Percentiles rank a stretch among this genome's conserved stretches.
phyloP scores from a whole-genome alignment of 2,329 filamentous ascomycete genomes.

The Westerdykella ornata region DNA sequence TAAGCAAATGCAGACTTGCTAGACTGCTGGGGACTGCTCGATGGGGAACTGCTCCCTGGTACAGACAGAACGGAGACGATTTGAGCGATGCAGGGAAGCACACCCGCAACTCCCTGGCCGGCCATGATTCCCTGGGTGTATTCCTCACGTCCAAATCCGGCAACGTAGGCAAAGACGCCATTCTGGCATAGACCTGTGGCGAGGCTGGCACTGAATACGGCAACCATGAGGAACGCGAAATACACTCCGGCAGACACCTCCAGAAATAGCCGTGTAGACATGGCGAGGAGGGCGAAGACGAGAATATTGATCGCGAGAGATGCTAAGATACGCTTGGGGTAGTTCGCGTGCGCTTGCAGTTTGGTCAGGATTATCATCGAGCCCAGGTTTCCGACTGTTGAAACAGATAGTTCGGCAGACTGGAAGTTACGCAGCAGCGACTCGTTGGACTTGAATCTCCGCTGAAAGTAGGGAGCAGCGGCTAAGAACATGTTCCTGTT shows the following conservation, averaged over 20 bases:
- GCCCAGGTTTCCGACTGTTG: constrained; percentile 72
- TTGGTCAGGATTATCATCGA: constrained; percentile 72
- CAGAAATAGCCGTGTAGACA: constrained; percentile 67
- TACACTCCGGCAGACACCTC: constrained; percentile 59
- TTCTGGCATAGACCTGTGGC: constrained; percentile 87
- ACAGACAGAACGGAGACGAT: constrained; percentile 73
- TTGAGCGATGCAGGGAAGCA: constrained; percentile 80
- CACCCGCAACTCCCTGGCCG: constrained; percentile 85
- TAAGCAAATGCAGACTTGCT: constrained; percentile 77
- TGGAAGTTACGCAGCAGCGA: constrained; percentile 80
- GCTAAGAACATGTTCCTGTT: constrained; percentile 96
- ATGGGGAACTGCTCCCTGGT: constrained; percentile 32
- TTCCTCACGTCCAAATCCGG: constrained; percentile 74
- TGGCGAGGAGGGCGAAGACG: constrained; percentile 69
- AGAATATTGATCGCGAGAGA: constrained; percentile 71
- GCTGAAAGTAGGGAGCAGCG: constrained; percentile 85
- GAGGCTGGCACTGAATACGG: constrained; percentile 72
- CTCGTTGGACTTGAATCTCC: constrained; percentile 63
- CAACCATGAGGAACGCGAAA: constrained; percentile 72
- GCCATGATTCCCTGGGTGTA: constrained; percentile 97
- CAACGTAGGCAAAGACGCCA: constrained; percentile 85
- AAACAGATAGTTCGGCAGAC: constrained; percentile 79
- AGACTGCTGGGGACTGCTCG: constrained; percentile 29
- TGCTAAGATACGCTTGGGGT: constrained; percentile 75
- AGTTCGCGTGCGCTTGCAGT: constrained; percentile 75